Conservation (phyloP, 176 grass and related monocot genomes). For the Eleusine coracana region DNA sequence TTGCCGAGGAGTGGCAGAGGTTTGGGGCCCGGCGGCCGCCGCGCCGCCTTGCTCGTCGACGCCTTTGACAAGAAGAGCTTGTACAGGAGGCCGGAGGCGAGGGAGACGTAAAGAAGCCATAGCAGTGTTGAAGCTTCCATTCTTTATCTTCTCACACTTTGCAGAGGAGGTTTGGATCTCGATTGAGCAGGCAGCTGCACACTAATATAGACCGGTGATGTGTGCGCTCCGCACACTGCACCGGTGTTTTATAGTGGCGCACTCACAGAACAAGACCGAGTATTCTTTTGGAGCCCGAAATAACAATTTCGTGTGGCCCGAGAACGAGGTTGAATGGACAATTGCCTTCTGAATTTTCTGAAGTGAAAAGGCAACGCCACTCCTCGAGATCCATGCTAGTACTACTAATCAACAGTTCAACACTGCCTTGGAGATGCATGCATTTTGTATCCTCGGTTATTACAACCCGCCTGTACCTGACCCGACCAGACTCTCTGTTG, state of each 20-base stretch:
- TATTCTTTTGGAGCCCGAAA: background rate
- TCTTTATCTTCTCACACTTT: background rate
- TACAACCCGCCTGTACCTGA: background rate
- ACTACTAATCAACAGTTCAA: background rate
- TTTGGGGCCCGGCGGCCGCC: slow-evolving; percentile 46
- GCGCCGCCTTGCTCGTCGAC: background rate
- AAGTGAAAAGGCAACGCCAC: background rate
- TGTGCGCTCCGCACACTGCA: background rate
- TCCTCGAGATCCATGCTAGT: background rate
- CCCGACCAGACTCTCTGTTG: too few species aligned
- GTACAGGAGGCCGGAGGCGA: slow-evolving; percentile 46
- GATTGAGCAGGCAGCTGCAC: too few species aligned
- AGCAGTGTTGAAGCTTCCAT: slow-evolving; percentile 43
- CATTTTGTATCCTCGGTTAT: background rate
- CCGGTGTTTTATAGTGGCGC: slow-evolving; percentile 28
- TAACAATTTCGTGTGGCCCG: background rate
- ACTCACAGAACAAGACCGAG: background rate
- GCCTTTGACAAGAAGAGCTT: slow-evolving; percentile 21
- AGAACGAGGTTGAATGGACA: too few species aligned
- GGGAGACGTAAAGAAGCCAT: slow-evolving; percentile 38
- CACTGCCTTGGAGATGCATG: background rate
- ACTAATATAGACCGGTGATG: too few species aligned
- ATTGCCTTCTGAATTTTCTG: background rate
- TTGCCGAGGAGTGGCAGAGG: slow-evolving; percentile 54
- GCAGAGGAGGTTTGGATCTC: background rate